phyloP scores from a whole-genome alignment of 148 eudicot genomes.

The Heliosperma pusillum region DNA sequence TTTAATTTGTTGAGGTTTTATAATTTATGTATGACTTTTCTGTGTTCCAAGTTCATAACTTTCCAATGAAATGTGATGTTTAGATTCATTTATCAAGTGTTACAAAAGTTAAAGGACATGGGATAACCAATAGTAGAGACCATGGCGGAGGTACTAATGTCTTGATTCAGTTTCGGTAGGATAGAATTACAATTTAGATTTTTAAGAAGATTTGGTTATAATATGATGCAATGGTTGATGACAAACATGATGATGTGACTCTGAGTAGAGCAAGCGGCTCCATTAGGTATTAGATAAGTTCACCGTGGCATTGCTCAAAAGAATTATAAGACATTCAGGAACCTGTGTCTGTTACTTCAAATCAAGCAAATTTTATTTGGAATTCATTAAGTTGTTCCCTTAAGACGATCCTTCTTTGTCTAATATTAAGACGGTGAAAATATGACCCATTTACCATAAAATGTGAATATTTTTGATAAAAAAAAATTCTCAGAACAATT shows the following conservation, averaged over 20 bases:
- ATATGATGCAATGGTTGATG: not conserved
- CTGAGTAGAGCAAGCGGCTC: not conserved
- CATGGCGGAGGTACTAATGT: slow-evolving; percentile 58
- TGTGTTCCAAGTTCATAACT: not conserved
- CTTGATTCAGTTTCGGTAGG: too few relatives aligned
- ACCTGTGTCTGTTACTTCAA: too few relatives aligned
- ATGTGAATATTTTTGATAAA: too few relatives aligned
- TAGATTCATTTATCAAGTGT: not conserved
- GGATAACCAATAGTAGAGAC: slow-evolving; percentile 78
- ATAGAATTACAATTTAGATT: not conserved
- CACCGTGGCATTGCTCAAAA: not conserved
- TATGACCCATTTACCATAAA: too few relatives aligned
- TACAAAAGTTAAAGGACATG: slow-evolving; percentile 72
- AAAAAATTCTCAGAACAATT: too few relatives aligned
- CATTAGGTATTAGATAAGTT: not conserved
- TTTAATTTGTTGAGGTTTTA: too few relatives aligned
- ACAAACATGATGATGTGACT: not conserved
- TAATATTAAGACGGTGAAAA: too few relatives aligned
- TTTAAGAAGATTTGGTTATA: not conserved
- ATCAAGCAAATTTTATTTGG: too few relatives aligned
- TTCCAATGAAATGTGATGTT: not conserved
- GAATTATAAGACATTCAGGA: too few relatives aligned
- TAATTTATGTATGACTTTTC: too few relatives aligned
- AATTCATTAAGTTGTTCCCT: too few relatives aligned
- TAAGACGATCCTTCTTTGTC: too few relatives aligned